phyloP scores from a whole-genome alignment of 306 rosid genomes.

The Castanea crenata region DNA sequence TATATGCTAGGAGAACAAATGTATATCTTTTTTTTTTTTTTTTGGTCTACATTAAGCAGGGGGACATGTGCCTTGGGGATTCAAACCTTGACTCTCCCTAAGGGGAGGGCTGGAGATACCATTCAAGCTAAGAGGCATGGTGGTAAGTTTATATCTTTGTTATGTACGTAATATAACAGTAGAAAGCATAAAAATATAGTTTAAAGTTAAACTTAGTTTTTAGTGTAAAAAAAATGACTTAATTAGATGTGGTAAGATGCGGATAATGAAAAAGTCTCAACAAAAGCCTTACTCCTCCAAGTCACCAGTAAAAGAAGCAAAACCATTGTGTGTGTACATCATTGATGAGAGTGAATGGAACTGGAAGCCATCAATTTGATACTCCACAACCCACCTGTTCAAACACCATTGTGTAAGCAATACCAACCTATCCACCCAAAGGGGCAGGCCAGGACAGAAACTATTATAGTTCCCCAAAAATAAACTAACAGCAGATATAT shows the following conservation, averaged over 20 bases:
- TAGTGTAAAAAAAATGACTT: not conserved
- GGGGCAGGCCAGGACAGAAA: constrained; percentile 11
- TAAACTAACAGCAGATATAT: constrained; percentile 2
- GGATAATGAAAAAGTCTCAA: constrained; percentile 20
- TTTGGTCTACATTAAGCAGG: too few species aligned
- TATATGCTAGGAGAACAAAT: not conserved
- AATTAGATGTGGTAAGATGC: not conserved
- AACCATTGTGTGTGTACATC: constrained; percentile 96
- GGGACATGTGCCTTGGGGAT: too few species aligned
- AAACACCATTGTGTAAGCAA: constrained; percentile 29
- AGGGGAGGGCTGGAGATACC: too few species aligned
- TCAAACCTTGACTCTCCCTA: too few species aligned
- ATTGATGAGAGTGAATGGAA: constrained; percentile 94
- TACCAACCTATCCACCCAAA: constrained; percentile 18
- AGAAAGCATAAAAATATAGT: too few species aligned
- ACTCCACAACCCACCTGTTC: constrained; percentile 90
- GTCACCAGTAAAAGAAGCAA: constrained; percentile 93
- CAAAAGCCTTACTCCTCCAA: constrained; percentile 82
- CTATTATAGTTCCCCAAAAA: not conserved
- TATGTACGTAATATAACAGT: too few species aligned
- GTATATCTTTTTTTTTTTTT: not conserved
- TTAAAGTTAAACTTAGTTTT: too few species aligned
- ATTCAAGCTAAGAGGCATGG: too few species aligned
- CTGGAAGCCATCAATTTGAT: constrained; percentile 86
- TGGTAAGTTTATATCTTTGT: too few species aligned